phyloP scores from a whole-genome alignment of 352 stramenopile genomes.

The Pythium myriotylum region DNA sequence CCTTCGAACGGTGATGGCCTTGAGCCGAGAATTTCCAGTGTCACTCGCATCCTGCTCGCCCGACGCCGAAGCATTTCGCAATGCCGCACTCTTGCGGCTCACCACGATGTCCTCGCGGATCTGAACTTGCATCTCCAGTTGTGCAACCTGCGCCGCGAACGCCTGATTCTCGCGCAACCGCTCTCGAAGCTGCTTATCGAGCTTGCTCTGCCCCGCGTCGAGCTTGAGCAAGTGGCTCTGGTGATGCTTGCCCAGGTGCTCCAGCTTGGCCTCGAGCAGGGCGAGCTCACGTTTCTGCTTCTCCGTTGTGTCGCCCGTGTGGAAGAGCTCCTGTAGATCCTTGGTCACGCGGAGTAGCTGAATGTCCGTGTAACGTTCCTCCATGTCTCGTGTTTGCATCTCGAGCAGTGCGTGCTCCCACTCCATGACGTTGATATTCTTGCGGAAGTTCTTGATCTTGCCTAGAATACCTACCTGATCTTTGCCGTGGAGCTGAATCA shows the following conservation, averaged over 20 bases:
- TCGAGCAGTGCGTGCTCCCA: constrained; percentile 89
- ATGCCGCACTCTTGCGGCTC: constrained; percentile 59
- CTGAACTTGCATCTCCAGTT: constrained; percentile 84
- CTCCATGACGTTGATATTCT: constrained; percentile 94
- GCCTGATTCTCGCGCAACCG: constrained; percentile 79
- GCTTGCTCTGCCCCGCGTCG: constrained; percentile 44
- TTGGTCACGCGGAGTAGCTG: constrained; percentile 94
- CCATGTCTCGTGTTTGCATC: constrained; percentile 82
- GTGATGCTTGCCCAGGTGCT: constrained; percentile 63
- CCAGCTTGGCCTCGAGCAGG: constrained; percentile 76
- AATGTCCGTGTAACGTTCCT: constrained; percentile 93
- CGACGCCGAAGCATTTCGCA: constrained; percentile 33
- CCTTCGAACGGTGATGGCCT: constrained; percentile 85
- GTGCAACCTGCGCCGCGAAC: constrained; percentile 73
- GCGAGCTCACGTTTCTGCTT: constrained; percentile 78
- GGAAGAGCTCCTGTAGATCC: constrained; percentile 90
- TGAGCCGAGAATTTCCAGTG: constrained; percentile 54
- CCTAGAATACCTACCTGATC: constrained; percentile 86
- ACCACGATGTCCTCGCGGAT: constrained; percentile 88
- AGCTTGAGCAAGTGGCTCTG: constrained; percentile 68
- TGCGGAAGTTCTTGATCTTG: constrained; percentile 93
- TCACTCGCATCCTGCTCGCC: constrained; percentile 10
- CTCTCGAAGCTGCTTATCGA: constrained; percentile 68
- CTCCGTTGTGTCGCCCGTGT: constrained; percentile 76
- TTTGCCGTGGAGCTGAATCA: constrained; percentile 83